Conservation (phyloP, 176 grass and related monocot genomes). For the Oryza glaberrima region DNA sequence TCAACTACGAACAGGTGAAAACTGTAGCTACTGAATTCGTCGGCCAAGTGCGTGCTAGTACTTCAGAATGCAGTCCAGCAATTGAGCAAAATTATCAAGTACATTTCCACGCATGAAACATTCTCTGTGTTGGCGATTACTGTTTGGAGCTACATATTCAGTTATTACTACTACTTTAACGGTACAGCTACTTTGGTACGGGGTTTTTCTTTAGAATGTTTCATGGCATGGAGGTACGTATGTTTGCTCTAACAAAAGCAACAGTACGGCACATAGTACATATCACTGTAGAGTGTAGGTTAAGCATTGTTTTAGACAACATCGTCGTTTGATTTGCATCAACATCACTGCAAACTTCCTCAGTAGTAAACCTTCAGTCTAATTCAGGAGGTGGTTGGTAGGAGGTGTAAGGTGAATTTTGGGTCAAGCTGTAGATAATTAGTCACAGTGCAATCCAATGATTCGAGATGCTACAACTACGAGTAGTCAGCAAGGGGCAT, state of each 20-base stretch:
- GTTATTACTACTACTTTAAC: background rate
- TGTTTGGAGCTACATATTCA: background rate
- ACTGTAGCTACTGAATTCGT: too few species aligned
- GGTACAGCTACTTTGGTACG: background rate
- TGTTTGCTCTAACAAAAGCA: background rate
- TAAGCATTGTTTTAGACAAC: background rate
- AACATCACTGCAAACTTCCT: background rate
- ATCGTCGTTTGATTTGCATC: background rate
- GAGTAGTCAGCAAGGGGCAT: background rate
- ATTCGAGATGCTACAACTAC: background rate
- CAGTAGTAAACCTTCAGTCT: background rate
- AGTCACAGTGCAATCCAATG: background rate
- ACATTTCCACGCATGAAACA: background rate
- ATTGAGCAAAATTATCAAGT: background rate
- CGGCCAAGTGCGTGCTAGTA: too few species aligned
- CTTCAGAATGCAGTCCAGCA: background rate
- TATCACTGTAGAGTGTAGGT: background rate
- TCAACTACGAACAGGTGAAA: too few species aligned
- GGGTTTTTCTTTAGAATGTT: background rate
- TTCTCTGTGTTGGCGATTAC: background rate
- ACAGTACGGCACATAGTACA: background rate
- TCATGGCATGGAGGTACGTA: background rate
- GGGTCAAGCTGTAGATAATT: background rate
- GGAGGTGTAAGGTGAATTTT: background rate
- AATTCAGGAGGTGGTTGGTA: background rate